A percentile compares a stretch with the other conserved stretches of the same genome.
phyloP scores from a whole-genome alignment of 73 alveolate species.

The Tetrahymena elliotti region DNA sequence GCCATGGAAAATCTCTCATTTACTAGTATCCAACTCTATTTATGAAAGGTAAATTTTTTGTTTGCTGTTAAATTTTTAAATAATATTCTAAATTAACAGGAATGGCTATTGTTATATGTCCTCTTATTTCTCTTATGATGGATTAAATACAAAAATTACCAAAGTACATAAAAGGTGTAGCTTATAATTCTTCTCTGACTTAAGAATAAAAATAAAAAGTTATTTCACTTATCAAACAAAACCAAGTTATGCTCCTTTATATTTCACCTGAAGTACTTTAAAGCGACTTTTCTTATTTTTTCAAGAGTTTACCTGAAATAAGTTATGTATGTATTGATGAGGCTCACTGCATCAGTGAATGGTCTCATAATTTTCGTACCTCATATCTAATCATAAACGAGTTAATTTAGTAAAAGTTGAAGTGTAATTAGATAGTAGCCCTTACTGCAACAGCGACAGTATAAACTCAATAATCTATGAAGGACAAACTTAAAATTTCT shows the following conservation, averaged over 20 bases:
- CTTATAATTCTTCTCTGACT: slow-evolving; percentile 76
- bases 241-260: slow-evolving; percentile 67
- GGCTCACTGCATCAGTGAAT: slow-evolving; percentile 84
- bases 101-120: slow-evolving; percentile 76
- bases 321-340: slow-evolving; percentile 88
- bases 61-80: background rate
- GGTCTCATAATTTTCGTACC: slow-evolving; percentile 87
- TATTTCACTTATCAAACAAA: slow-evolving; percentile 54
- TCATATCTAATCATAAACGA: slow-evolving; percentile 70
- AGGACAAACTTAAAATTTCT: slow-evolving; percentile 21
- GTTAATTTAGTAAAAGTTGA: slow-evolving; percentile 52
- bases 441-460: slow-evolving; percentile 84
- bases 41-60: background rate
- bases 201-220: slow-evolving; percentile 60
- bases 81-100: slow-evolving; percentile 54
- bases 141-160: slow-evolving; percentile 82
- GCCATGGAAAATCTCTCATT: slow-evolving; percentile 36
- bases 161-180: slow-evolving; percentile 74
- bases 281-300: slow-evolving; percentile 61
- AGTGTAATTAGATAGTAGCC: slow-evolving; percentile 64
- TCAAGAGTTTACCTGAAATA: slow-evolving; percentile 68
- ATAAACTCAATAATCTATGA: slow-evolving; percentile 63
- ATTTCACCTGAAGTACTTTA: slow-evolving; percentile 87
- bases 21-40: slow-evolving; percentile 8
- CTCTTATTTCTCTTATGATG: slow-evolving; percentile 83